Conservation (phyloP, 371 early-diverging fungal genomes). For the Mortierella sp. region DNA sequence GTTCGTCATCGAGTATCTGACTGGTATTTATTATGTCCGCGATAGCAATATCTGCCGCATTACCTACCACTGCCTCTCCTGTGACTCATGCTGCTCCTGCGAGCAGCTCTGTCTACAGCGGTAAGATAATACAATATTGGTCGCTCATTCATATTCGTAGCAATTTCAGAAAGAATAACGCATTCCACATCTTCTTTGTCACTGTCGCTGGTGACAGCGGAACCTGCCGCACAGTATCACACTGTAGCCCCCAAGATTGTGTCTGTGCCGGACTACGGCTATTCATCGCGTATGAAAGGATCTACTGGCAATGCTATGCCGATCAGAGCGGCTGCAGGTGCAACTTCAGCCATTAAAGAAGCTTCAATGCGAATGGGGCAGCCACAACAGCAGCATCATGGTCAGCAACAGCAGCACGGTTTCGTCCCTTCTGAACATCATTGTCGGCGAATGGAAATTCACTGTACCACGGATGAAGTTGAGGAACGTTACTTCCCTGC, state of each 20-base stretch:
- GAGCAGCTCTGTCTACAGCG: neutral
- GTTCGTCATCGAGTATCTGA: too few species aligned
- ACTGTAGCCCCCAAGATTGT: neutral
- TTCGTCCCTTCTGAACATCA: constrained; percentile 15
- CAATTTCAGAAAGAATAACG: too few species aligned
- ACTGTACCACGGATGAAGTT: neutral
- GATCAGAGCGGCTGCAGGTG: too few species aligned
- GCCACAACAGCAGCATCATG: neutral
- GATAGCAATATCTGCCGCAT: too few species aligned
- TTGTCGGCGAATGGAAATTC: constrained; percentile 12
- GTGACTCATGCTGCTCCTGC: neutral
- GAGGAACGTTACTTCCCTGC: neutral
- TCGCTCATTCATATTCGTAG: neutral
- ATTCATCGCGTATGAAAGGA: too few species aligned
- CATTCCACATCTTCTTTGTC: neutral
- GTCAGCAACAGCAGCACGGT: neutral
- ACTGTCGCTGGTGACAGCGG: neutral
- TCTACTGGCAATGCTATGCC: neutral
- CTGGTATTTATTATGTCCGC: too few species aligned
- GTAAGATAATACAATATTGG: neutral
- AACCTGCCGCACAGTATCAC: neutral
- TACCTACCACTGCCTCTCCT: neutral
- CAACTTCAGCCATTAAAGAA: too few species aligned
- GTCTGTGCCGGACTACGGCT: neutral
- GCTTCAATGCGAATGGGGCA: neutral